Evolutionary conservation across 768 basidiomycete species (phyloP).

Genomic region (Xerocomellus dryophilus): DNA sequence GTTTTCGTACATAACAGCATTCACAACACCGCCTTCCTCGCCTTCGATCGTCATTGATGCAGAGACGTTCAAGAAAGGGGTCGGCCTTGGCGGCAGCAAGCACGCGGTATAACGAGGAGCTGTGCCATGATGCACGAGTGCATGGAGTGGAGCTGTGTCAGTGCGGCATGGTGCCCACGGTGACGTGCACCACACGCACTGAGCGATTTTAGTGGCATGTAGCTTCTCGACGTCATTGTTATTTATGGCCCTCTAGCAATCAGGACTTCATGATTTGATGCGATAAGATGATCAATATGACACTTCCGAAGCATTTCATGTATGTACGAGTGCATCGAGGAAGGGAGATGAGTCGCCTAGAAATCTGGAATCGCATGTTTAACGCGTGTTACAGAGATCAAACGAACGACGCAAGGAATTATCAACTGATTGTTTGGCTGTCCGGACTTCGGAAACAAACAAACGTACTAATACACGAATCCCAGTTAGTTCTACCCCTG

Average conservation of each 20-base stretch:
- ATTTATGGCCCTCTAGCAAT: conserved; percentile 2
- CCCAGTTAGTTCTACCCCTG: neutral
- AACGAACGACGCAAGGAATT: neutral
- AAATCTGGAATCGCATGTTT: conserved; percentile 16
- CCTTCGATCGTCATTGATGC: conserved; percentile 16
- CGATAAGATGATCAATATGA: conserved; percentile 21
- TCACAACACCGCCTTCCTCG: conserved; percentile 31
- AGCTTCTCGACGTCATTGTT: conserved; percentile 14
- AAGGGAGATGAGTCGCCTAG: neutral
- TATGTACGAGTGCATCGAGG: neutral
- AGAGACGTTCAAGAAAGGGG: conserved; percentile 12
- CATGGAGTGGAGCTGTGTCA: conserved; percentile 13
- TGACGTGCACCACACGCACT: neutral
- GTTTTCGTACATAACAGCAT: conserved; percentile 32
- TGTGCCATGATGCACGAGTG: conserved; percentile 2
- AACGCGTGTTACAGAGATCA: conserved; percentile 17
- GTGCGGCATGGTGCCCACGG: conserved; percentile 1
- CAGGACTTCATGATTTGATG: conserved; percentile 23
- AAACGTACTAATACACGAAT: conserved; percentile 17
- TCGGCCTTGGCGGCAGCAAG: conserved; percentile 4
- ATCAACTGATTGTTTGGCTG: conserved; percentile 1
- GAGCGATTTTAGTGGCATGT: conserved; percentile 13
- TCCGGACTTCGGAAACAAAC: conserved; percentile 8
- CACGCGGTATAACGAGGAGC: conserved; percentile 11
- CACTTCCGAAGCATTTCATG: neutral